phyloP scores from a whole-genome alignment of 2,329 filamentous ascomycete species.

The Cladosporium sp. region DNA sequence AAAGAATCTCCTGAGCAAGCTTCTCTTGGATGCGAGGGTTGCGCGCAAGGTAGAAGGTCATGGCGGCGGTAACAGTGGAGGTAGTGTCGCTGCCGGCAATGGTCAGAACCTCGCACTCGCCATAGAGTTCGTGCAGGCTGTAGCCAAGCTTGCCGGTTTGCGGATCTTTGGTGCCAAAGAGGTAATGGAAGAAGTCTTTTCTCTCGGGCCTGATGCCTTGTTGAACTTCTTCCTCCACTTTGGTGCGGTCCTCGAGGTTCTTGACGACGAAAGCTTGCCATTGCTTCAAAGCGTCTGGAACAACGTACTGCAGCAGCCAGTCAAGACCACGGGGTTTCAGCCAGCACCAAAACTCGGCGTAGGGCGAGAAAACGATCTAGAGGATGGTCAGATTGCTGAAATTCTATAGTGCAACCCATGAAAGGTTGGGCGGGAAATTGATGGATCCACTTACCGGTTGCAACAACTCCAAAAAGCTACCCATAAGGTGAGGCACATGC shows the following conservation, averaged over 20 bases:
- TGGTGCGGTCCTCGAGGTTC: slow-evolving; percentile 40
- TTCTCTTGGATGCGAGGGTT: slow-evolving; percentile 25
- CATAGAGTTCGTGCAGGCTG: slow-evolving; percentile 16
- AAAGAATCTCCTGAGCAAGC: slow-evolving; percentile 27
- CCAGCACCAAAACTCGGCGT: slow-evolving; percentile 18
- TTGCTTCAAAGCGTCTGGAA: slow-evolving; percentile 35
- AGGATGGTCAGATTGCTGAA: slow-evolving; percentile 18
- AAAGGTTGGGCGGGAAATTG: no score
- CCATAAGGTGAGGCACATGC: slow-evolving; percentile 16
- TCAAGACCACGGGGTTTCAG: slow-evolving; percentile 29
- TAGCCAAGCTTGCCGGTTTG: slow-evolving; percentile 21
- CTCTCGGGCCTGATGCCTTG: slow-evolving; percentile 26
- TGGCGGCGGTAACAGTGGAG: slow-evolving; percentile 25
- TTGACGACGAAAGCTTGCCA: slow-evolving; percentile 40
- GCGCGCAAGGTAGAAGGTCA: slow-evolving; percentile 30
- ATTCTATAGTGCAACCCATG: no score
- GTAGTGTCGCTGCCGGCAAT: slow-evolving; percentile 26
- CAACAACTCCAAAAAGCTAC: slow-evolving; percentile 15
- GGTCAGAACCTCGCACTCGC: slow-evolving; percentile 21
- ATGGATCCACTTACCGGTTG: slow-evolving; percentile 19
- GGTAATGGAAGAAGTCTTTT: slow-evolving; percentile 25
- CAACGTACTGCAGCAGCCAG: slow-evolving; percentile 37
- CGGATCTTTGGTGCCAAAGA: slow-evolving; percentile 21
- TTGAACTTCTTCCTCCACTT: slow-evolving; percentile 20
- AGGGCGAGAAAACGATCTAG: slow-evolving; percentile 15